Evolutionary conservation across 768 basidiomycete genomes (phyloP), one percentile per base, ranked within the genome.

Genomic region (Cyclocybe cylindracea): DNA sequence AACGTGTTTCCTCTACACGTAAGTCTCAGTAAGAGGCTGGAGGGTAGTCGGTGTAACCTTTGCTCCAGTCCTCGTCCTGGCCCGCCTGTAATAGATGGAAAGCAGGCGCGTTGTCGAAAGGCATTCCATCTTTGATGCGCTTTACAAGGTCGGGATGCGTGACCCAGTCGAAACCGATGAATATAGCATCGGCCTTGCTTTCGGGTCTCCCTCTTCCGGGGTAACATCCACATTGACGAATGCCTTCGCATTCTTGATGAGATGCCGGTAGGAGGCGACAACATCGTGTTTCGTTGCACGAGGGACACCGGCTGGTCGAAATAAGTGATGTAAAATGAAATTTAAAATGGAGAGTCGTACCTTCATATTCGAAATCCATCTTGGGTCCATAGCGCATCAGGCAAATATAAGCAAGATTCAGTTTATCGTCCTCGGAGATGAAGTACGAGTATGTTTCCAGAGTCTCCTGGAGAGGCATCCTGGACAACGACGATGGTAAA

Each of bases 381-480:
- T 37, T 29, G 8, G 38, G 13, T 9, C 38, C 31, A 40, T 51
- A 57, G n/a, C 56, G 48, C 29, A 50, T 18, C n/a, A 57, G 45
- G n/a, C 33, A 45, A 10, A 57, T 44, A 29, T 54, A 54, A 10
- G 48, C 34, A 29, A 71, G 38, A 13, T 56, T 62, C 6, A 76
- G 63, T 40, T 72, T 70, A 49, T 75, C 70, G 2, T 69, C 67
- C 50, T 75, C 71, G 11, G 60, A 54, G 48, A 77, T 56, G 61
- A 74, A 72, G 60, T 77, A 74, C n/a, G 52, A 63, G 61, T 51
- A 78, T 0, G 74, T 76, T 10, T 70, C 72, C 29, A 76, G 53
- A 5, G 74, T 72, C 7, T 78, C 75, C 46, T 72, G 58, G 11
- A 79, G 61, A 1, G 74, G 71, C 74, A 78, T 78, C 32, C 71